phyloP scores from a whole-genome alignment of 352 stramenopile genomes.

The Salisapilia sapeloensis region DNA sequence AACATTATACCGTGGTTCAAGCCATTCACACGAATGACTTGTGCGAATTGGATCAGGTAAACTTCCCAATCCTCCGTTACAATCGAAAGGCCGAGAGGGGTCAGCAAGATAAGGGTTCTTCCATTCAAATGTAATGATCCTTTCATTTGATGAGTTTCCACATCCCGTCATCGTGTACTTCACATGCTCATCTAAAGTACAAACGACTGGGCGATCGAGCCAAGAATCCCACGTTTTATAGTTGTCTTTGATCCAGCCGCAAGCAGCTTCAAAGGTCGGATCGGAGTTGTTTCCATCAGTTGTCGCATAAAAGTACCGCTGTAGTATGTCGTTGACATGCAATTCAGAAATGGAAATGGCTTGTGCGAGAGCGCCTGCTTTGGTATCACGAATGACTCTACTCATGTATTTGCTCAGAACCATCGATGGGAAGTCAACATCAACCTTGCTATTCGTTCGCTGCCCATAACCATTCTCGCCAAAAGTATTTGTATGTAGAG shows the following conservation, averaged over 20 bases:
- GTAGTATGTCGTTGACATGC: conserved; percentile 19
- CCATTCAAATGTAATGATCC: conserved; percentile 20
- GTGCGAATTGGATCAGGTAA: conserved; percentile 11
- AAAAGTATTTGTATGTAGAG: conserved; percentile 12
- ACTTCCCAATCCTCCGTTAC: conserved; percentile 12
- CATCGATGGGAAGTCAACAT: conserved; percentile 16
- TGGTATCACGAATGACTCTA: no score
- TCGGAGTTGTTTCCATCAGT: conserved; percentile 5
- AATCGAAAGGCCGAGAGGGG: conserved; percentile 13
- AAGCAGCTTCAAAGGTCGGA: conserved; percentile 18
- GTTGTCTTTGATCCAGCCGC: conserved; percentile 28
- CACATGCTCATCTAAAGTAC: conserved; percentile 14
- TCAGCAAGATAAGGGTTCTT: conserved; percentile 16
- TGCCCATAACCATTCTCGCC: conserved; percentile 27
- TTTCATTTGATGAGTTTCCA: conserved; percentile 3
- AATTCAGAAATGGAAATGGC: conserved; percentile 13
- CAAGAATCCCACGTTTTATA: conserved; percentile 28
- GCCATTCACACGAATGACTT: conserved; percentile 28
- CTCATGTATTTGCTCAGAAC: conserved; percentile 20
- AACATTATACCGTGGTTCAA: conserved; percentile 4
- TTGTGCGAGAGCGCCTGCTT: no score
- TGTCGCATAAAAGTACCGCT: conserved; percentile 4
- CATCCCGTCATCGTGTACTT: conserved; percentile 10
- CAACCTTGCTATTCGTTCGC: conserved; percentile 18
- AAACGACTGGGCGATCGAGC: conserved; percentile 17